Percentiles rank a stretch among this genome's conserved stretches.
Conservation (phyloP, 1,139 yeast species). For the Geotrichum histeridarum region DNA sequence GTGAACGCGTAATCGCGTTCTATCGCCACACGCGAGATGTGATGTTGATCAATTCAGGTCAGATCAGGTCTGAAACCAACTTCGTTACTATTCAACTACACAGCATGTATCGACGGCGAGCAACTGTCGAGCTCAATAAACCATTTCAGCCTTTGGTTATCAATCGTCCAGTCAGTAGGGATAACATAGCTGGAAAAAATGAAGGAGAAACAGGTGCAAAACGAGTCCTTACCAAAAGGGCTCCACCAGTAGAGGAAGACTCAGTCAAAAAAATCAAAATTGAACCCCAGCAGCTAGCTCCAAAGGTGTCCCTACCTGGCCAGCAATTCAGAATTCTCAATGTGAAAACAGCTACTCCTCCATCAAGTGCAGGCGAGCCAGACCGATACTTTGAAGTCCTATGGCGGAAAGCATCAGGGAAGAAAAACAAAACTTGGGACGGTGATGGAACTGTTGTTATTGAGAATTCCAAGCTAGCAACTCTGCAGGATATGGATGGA, state of each 20-base stretch:
- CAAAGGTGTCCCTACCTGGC: slow-evolving; percentile 4
- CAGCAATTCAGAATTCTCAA: slow-evolving; percentile 3
- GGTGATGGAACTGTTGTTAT: slow-evolving; percentile 69
- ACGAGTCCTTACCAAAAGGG: neutral
- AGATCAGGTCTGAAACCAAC: neutral
- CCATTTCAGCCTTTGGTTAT: slow-evolving; percentile 15
- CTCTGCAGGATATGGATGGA: slow-evolving; percentile 28
- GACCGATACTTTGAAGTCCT: slow-evolving; percentile 42
- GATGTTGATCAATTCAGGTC: neutral
- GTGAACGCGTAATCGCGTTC: neutral
- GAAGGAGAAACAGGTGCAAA: no score
- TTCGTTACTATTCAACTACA: neutral
- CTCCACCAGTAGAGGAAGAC: neutral
- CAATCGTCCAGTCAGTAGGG: slow-evolving; percentile 6
- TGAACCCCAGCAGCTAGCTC: neutral
- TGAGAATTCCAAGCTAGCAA: slow-evolving; percentile 20
- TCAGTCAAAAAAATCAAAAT: slow-evolving; percentile 8
- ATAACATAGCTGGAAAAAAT: neutral
- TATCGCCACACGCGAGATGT: slow-evolving; percentile 4
- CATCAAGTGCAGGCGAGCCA: neutral
- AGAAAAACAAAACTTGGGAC: slow-evolving; percentile 91
- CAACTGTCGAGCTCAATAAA: slow-evolving; percentile 15
- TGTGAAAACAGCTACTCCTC: neutral
- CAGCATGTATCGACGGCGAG: slow-evolving; percentile 14
- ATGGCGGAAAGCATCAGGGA: slow-evolving; percentile 66